Evolutionary conservation across 2,329 filamentous ascomycete species (phyloP).

Genomic region (Aaosphaeria pasadenensis): DNA sequence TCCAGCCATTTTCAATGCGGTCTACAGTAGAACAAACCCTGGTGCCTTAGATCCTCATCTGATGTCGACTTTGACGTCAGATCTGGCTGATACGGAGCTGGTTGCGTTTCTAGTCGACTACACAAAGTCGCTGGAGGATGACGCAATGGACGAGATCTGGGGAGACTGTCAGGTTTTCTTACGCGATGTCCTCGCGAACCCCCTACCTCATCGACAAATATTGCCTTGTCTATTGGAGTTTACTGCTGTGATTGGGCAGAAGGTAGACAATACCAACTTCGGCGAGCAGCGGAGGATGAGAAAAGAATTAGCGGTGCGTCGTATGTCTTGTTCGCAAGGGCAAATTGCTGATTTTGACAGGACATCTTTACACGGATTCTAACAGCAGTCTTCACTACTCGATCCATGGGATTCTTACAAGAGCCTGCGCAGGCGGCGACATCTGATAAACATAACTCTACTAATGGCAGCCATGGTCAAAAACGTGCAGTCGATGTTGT

Average conservation of each 20-base stretch:
- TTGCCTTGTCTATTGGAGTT: conserved; percentile 84
- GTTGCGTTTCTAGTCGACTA: conserved; percentile 90
- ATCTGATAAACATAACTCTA: conserved; percentile 16
- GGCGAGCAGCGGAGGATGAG: conserved; percentile 92
- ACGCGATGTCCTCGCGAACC: conserved; percentile 85
- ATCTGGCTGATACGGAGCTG: conserved; percentile 77
- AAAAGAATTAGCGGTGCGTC: conserved; percentile 76
- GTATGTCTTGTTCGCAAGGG: neutral
- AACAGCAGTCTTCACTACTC: conserved; percentile 90
- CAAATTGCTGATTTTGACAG: conserved; percentile 44
- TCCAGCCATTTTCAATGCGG: conserved; percentile 90
- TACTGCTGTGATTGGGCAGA: conserved; percentile 83
- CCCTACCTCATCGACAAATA: conserved; percentile 90
- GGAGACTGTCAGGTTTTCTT: conserved; percentile 88
- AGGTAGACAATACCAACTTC: conserved; percentile 97
- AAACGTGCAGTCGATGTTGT: conserved; percentile 62
- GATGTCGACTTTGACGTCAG: conserved; percentile 85
- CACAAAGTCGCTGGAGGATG: conserved; percentile 84
- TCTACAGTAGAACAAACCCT: conserved; percentile 92
- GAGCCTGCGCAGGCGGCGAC: conserved; percentile 44
- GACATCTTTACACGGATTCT: conserved; percentile 86
- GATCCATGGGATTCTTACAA: conserved; percentile 70
- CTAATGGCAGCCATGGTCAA: conserved; percentile 40
- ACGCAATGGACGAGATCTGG: conserved; percentile 99
- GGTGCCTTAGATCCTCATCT: conserved; percentile 71